Conservation (phyloP, 257 asterid species). For the Cinchona pubescens region DNA sequence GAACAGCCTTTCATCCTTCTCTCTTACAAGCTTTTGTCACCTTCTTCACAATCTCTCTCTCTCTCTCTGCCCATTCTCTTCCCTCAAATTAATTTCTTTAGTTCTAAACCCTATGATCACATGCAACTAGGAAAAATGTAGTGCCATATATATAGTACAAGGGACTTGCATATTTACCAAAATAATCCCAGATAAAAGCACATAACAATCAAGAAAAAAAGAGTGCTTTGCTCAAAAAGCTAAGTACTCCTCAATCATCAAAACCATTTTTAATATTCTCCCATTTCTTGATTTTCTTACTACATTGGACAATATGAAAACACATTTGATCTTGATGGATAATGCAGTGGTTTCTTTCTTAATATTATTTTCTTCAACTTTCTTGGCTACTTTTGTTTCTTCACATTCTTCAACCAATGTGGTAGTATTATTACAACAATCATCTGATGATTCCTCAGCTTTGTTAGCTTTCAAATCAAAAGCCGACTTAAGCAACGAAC, state of each 20-base stretch:
- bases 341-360: constrained; percentile 18
- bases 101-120: not conserved
- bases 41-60: not conserved
- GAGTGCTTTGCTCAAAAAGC: not conserved
- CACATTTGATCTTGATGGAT: not conserved
- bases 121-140: not conserved
- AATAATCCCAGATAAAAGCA: not conserved
- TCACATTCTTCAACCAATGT: constrained; percentile 11
- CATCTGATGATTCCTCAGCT: constrained; percentile 58
- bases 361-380: not conserved
- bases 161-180: too few species aligned
- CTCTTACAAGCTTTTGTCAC: constrained; percentile 32
- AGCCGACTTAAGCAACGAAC: constrained; percentile 49
- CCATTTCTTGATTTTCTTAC: constrained; percentile 9
- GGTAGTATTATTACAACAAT: too few species aligned
- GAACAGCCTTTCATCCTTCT: constrained; percentile 24
- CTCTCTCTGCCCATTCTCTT: too few species aligned
- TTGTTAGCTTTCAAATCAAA: constrained; percentile 60
- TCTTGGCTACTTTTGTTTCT: constrained; percentile 9
- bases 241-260: not conserved
- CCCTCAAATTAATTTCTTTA: not conserved
- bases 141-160: not conserved
- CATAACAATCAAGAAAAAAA: not conserved
- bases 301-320: constrained; percentile 9
- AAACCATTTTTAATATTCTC: not conserved